Evolutionary conservation across 2,329 filamentous ascomycete genomes (phyloP).

Genomic region (Cercospora sp.): DNA sequence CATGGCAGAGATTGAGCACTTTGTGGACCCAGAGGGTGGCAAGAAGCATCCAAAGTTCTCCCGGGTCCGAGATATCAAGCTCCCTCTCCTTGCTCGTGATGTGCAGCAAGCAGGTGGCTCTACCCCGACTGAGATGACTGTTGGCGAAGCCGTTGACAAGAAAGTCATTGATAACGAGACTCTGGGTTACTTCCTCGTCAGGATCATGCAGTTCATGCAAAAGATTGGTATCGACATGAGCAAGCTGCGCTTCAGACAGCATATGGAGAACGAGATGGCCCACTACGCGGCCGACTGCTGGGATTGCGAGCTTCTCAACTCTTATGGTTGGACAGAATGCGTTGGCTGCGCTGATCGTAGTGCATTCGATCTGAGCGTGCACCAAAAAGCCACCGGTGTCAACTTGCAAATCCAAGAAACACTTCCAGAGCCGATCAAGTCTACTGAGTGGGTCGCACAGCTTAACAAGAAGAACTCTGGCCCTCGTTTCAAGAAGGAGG

Average conservation of each 20-base stretch:
- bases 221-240: constrained; percentile 82
- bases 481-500: constrained; percentile 92
- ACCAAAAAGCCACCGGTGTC: constrained; percentile 87
- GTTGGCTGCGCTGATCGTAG: constrained; percentile 95
- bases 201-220: constrained; percentile 86
- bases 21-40: constrained; percentile 87
- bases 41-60: constrained; percentile 91
- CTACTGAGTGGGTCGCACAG: constrained; percentile 86
- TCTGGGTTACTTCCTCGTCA: constrained; percentile 92
- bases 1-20: constrained; percentile 99
- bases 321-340: constrained; percentile 96
- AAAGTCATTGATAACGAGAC: constrained; percentile 95
- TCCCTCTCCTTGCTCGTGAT: constrained; percentile 79
- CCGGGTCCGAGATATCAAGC: constrained; percentile 79
- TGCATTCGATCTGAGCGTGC: constrained; percentile 89
- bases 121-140: constrained; percentile 67
- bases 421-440: constrained; percentile 71
- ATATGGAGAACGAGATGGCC: constrained; percentile 88
- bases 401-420: constrained; percentile 82
- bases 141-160: constrained; percentile 81
- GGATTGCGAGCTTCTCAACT: constrained; percentile 91
- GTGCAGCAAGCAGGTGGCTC: constrained; percentile 88
- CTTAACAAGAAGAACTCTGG: constrained; percentile 96
- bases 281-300: constrained; percentile 98
- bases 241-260: constrained; percentile 95